Base-by-base conservation (phyloP, 2,329 filamentous ascomycete genomes). In the Domatiomyces globalis region DNA sequence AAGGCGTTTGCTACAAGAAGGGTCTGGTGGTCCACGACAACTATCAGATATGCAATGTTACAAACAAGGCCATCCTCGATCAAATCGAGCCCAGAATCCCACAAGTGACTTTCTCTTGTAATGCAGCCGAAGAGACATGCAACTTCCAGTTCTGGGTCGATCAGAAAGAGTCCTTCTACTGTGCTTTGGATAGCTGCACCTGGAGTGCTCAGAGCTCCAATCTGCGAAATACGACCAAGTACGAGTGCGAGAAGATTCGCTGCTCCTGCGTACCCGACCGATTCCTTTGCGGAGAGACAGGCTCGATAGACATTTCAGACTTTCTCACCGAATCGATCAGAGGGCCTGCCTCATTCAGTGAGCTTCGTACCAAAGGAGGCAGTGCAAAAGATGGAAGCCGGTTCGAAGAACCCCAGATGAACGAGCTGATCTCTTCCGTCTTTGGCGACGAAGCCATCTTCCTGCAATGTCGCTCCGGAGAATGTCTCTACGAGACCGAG, bases 91-190 rank as follows among this genome's bases (percentile, higher is more conserved):
- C 84, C 45, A 80, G 88, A 68, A 84, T 86, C 53, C 89, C 92
- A 0, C 85, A 98, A 67, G 92, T 94, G 20, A 98, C 92, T 0
- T 98, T 98, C 65, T 87, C 84, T 27, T 98, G 92, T 67, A 80
- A 89, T 63, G 80, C 78, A 36, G 80, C 85, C 49, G 74, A 80
- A 4, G 74, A 78, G 18, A 80, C 84, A 18, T 98, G 92, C 64
- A 92, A 95, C 65, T 98, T 98, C 61, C 92, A 98, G 69, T 98
- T 98, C 70, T 98, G 92, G 90, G 87, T 98, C 46, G 89, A 94
- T 61, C 79, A 90, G 60, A 75, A 79, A 56, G 92, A 98, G 69
- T 96, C 92, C 1, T 98, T 98, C 73, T 98, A 94, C 69, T 98
- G 94, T 71, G 82, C 84, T 56, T 74, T 98, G 53, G 80, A 87